Percentiles rank a stretch among this genome's conserved stretches.
Evolutionary conservation across 208 protist genomes (phyloP).

Genomic region (Sergeia podlipaevii): DNA sequence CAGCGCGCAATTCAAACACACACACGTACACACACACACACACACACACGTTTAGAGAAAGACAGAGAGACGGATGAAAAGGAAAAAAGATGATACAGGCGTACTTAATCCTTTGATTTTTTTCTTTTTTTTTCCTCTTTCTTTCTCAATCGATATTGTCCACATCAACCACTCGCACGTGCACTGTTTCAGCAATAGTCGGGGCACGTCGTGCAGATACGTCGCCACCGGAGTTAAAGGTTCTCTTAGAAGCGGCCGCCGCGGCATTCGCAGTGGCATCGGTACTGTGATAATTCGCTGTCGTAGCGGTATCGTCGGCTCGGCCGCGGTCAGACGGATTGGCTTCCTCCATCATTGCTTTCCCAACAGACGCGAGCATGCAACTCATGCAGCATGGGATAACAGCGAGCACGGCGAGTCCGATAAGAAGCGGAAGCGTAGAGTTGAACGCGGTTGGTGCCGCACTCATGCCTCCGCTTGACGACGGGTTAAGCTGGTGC

Average conservation of each 20-base stretch:
- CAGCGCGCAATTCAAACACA: no score
- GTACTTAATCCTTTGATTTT: neutral
- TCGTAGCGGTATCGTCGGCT: neutral
- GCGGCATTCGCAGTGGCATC: neutral
- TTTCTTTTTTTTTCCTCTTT: neutral
- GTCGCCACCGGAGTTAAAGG: no score
- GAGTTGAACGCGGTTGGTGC: slow-evolving; percentile 30
- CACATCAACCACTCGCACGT: neutral
- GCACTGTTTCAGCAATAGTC: neutral
- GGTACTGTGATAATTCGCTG: slow-evolving; percentile 8
- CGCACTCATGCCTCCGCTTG: slow-evolving; percentile 1
- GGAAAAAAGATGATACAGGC: slow-evolving; percentile 4
- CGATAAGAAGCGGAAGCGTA: slow-evolving; percentile 36
- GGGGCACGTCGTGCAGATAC: neutral
- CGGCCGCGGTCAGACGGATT: neutral
- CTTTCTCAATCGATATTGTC: neutral
- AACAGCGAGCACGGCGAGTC: slow-evolving; percentile 18
- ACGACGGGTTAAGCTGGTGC: slow-evolving; percentile 29
- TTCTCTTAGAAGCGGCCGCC: no score
- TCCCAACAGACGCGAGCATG: no score
- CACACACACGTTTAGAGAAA: neutral
- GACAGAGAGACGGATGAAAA: neutral
- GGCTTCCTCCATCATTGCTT: no score
- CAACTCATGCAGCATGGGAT: slow-evolving; percentile 18
- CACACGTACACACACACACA: slow-evolving; percentile 7